Conservation (phyloP, 2,329 filamentous ascomycete genomes). For the Lachnellula subtilissima region DNA sequence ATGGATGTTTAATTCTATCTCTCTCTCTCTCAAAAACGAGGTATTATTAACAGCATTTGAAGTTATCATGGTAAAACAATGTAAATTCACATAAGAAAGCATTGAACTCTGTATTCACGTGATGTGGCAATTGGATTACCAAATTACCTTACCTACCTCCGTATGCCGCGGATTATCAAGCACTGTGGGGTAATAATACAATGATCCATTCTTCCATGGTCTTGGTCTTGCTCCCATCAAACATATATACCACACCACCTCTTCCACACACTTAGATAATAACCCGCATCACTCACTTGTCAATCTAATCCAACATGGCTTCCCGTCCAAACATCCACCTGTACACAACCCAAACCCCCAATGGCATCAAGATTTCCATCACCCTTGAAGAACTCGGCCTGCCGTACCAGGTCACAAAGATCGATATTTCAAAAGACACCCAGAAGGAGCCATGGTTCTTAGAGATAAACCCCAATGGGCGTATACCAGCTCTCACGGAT, state of each 20-base stretch:
- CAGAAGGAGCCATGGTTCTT: slow-evolving; percentile 88
- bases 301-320: slow-evolving; percentile 37
- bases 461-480: slow-evolving; percentile 87
- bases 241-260: not conserved
- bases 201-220: not conserved
- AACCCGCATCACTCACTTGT: slow-evolving; percentile 21
- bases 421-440: slow-evolving; percentile 69
- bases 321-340: slow-evolving; percentile 30
- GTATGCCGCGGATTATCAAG: not conserved
- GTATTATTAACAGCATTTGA: too few species aligned
- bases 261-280: slow-evolving; percentile 4
- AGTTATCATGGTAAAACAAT: too few species aligned
- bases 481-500: slow-evolving; percentile 84
- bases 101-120: too few species aligned
- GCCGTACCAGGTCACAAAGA: slow-evolving; percentile 69
- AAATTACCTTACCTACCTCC: too few species aligned
- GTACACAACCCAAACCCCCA: slow-evolving; percentile 72
- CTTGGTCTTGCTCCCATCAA: not conserved
- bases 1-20: too few species aligned
- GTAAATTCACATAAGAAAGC: too few species aligned
- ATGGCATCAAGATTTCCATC: slow-evolving; percentile 87
- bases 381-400: slow-evolving; percentile 79
- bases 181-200: not conserved
- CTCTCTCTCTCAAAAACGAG: too few species aligned
- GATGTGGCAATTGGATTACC: too few species aligned